Conservation (phyloP, 345 rosid species). For the Abelmoschus esculentus region DNA sequence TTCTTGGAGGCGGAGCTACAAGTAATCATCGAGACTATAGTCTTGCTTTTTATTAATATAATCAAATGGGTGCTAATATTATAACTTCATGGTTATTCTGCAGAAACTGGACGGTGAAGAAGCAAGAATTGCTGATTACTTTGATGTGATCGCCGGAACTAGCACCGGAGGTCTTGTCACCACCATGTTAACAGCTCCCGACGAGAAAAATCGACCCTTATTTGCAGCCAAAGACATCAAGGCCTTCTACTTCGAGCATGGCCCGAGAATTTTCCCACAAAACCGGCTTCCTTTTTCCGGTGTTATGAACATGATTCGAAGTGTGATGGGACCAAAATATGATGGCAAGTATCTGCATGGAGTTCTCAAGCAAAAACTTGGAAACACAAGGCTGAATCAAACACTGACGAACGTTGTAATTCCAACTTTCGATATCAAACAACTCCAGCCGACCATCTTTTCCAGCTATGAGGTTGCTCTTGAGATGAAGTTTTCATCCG, state of each 20-base stretch:
- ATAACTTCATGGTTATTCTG: background rate
- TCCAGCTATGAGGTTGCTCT: constrained; percentile 31
- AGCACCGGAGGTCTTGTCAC: constrained; percentile 56
- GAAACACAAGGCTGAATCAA: constrained; percentile 21
- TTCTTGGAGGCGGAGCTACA: constrained; percentile 30
- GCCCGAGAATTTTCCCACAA: constrained; percentile 41
- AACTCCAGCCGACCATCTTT: constrained; percentile 42
- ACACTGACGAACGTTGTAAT: constrained; percentile 40
- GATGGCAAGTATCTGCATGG: constrained; percentile 35
- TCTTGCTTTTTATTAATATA: no score
- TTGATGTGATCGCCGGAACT: constrained; percentile 47
- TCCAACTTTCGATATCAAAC: constrained; percentile 45
- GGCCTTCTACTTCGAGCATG: constrained; percentile 26
- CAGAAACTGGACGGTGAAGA: constrained; percentile 47
- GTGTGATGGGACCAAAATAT: constrained; percentile 32
- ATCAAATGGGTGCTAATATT: background rate
- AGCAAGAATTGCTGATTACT: constrained; percentile 49
- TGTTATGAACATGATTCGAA: background rate
- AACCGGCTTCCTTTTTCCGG: background rate
- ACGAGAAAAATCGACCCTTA: constrained; percentile 37
- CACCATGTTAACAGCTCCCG: constrained; percentile 45
- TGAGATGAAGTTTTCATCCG: background rate
- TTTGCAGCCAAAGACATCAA: constrained; percentile 48
- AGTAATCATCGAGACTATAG: constrained; percentile 9
- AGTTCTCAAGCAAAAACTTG: constrained; percentile 29